Conservation (phyloP, 1,284 basidiomycete species). For the Leccinum griseonigrum region DNA sequence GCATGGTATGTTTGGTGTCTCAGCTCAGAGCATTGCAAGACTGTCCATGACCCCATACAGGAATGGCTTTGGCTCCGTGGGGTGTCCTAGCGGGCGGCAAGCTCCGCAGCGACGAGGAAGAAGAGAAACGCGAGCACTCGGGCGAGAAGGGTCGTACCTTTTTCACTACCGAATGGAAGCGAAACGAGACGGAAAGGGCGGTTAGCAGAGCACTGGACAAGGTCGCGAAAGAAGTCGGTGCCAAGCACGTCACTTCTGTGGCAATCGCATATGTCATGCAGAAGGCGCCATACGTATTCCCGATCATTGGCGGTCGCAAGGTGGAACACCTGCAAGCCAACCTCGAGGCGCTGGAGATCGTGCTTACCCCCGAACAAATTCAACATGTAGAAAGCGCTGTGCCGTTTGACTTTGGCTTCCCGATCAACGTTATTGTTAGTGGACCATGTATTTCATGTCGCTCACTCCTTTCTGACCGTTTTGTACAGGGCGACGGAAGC, state of each 20-base stretch:
- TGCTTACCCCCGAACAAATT: constrained; percentile 44
- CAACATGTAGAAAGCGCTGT: constrained; percentile 39
- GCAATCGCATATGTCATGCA: constrained; percentile 50
- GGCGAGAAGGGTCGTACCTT: constrained; percentile 26
- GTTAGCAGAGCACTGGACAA: constrained; percentile 14
- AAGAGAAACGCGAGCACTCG: constrained; percentile 22
- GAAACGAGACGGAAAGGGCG: constrained; percentile 25
- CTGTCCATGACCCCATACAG: background rate
- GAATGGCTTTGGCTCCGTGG: constrained; percentile 41
- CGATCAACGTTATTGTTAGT: constrained; percentile 39
- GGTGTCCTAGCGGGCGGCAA: constrained; percentile 34
- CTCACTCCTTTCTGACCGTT: constrained; percentile 29
- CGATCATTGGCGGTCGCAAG: constrained; percentile 50
- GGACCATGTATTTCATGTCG: background rate
- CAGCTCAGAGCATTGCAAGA: background rate
- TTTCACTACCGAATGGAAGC: constrained; percentile 22
- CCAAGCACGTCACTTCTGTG: constrained; percentile 29
- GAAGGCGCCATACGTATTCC: constrained; percentile 49
- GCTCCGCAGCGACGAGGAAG: constrained; percentile 32
- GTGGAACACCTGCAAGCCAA: constrained; percentile 48
- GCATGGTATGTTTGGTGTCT: constrained; percentile 31
- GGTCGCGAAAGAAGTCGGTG: constrained; percentile 24
- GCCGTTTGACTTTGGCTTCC: constrained; percentile 47
- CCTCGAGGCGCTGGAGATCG: constrained; percentile 45
- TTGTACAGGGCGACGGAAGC: constrained; percentile 30